Percentiles rank a stretch among this genome's conserved stretches.
phyloP scores from a whole-genome alignment of 2,329 filamentous ascomycete species.

The Sporothrix pallida region DNA sequence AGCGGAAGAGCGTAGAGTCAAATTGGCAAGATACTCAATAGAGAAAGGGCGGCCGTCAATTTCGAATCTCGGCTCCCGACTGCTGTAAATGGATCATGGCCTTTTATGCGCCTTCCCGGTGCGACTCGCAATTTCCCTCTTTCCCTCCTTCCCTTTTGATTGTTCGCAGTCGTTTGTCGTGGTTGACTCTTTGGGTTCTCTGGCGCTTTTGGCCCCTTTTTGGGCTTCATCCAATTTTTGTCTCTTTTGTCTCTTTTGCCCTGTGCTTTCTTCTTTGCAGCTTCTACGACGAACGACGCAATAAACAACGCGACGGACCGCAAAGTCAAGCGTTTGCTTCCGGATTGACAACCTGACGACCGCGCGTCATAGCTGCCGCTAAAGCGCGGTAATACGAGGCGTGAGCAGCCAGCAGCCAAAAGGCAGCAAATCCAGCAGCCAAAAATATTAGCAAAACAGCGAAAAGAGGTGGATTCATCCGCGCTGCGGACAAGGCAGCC shows the following conservation, averaged over 20 bases:
- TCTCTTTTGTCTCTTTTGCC: too few species aligned
- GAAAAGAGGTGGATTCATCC: not conserved
- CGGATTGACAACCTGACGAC: not conserved
- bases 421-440: not conserved
- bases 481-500: slow-evolving; percentile 27
- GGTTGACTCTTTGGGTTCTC: not conserved
- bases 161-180: not conserved
- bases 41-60: slow-evolving; percentile 18
- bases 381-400: slow-evolving; percentile 17
- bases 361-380: slow-evolving; percentile 23
- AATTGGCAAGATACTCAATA: not conserved
- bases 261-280: not conserved
- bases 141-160: not conserved
- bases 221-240: not conserved
- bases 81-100: slow-evolving; percentile 9
- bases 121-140: not conserved
- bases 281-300: not conserved
- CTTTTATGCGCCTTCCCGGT: slow-evolving; percentile 23
- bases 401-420: slow-evolving; percentile 8
- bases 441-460: too few species aligned
- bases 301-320: not conserved
- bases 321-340: not conserved
- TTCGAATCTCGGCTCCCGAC: slow-evolving; percentile 12
- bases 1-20: too few species aligned
- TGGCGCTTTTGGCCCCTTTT: not conserved